Evolutionary conservation across 1,284 basidiomycete genomes (phyloP).

Genomic region (Kwoniella shivajii): DNA sequence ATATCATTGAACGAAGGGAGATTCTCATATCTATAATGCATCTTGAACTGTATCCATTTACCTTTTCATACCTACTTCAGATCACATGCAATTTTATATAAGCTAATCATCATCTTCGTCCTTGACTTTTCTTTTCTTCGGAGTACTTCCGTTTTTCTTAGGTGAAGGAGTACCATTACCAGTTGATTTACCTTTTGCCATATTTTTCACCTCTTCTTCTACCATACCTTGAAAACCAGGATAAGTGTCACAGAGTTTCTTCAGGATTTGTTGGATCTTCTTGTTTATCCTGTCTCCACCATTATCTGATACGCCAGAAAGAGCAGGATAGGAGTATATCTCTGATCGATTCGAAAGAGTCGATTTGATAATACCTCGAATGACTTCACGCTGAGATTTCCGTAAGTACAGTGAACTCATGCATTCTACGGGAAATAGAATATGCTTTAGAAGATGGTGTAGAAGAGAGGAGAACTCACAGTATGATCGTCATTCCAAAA

Average conservation of each 20-base stretch:
- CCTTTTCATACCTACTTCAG: too few relatives aligned
- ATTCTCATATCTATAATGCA: too few relatives aligned
- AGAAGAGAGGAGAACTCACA: too few relatives aligned
- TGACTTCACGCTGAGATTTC: not conserved
- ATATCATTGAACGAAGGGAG: too few relatives aligned
- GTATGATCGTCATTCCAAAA: constrained; percentile 24
- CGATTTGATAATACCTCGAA: constrained; percentile 14
- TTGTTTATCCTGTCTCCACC: constrained; percentile 37
- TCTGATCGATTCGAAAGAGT: constrained; percentile 21
- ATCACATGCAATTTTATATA: not conserved
- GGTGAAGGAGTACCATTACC: constrained; percentile 11
- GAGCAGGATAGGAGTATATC: constrained; percentile 21
- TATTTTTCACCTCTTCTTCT: constrained; percentile 23
- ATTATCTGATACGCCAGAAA: constrained; percentile 23
- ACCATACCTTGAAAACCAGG: constrained; percentile 9
- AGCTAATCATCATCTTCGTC: constrained; percentile 10
- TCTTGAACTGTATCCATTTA: too few relatives aligned
- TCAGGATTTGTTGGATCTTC: constrained; percentile 25
- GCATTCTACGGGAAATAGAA: not conserved
- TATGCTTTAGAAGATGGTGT: not conserved
- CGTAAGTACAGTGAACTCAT: not conserved
- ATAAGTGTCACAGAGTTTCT: constrained; percentile 12
- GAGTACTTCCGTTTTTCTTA: not conserved
- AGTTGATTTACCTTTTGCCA: constrained; percentile 6
- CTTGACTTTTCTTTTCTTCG: constrained; percentile 24